Percentiles rank a stretch among this genome's conserved stretches.
phyloP scores from a whole-genome alignment of 148 eudicot species.

The Vaccinium vitisidaea region DNA sequence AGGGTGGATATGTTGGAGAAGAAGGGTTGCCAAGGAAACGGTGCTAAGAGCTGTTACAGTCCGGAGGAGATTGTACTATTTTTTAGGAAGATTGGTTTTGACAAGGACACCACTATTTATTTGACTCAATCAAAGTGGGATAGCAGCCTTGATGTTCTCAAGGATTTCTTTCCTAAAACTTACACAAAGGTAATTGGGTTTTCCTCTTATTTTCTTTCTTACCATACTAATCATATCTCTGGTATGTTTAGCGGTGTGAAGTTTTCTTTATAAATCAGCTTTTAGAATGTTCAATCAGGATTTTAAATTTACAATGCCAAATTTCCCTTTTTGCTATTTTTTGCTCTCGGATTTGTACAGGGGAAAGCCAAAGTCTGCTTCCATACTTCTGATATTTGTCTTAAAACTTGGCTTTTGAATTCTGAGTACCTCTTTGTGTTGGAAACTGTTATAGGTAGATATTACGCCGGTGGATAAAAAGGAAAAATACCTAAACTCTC shows the following conservation, averaged over 20 bases:
- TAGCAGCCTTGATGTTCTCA: constrained; percentile 68
- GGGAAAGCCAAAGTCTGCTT: neutral
- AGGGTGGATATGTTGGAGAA: constrained; percentile 72
- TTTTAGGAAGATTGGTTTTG: constrained; percentile 67
- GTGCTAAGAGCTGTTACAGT: constrained; percentile 67
- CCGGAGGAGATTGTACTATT: constrained; percentile 76
- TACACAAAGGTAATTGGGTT: constrained; percentile 77
- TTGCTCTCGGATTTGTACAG: neutral
- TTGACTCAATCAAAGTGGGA: constrained; percentile 96
- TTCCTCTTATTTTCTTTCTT: neutral
- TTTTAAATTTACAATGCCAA: neutral
- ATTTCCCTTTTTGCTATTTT: neutral
- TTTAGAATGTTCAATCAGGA: neutral
- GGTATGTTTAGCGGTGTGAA: neutral
- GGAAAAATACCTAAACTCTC: constrained; percentile 57
- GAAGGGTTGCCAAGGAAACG: constrained; percentile 64
- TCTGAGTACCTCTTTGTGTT: neutral
- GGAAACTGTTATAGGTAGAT: constrained; percentile 58
- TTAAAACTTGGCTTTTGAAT: neutral
- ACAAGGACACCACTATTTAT: constrained; percentile 79
- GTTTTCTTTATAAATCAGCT: neutral
- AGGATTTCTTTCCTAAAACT: constrained; percentile 90
- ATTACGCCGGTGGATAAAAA: constrained; percentile 83
- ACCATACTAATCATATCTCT: constrained; percentile 2
- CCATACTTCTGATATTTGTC: neutral